Evolutionary conservation across 1,284 basidiomycete species (phyloP).

Genomic region (Golubevia sp.): DNA sequence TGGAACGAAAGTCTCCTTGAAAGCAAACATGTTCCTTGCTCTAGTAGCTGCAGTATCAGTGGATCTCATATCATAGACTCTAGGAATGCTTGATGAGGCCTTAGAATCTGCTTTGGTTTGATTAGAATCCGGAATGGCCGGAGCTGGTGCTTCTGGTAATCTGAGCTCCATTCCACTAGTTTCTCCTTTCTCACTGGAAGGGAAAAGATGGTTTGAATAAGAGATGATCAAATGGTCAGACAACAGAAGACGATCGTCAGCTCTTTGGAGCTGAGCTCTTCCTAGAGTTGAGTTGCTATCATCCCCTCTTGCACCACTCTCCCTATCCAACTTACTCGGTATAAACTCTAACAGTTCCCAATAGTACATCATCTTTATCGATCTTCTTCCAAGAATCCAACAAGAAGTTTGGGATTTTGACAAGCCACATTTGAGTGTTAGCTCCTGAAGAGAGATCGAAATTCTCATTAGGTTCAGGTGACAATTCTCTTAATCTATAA

Average conservation of each 20-base stretch:
- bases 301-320: neutral
- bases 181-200: neutral
- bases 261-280: too few relatives aligned
- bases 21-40: conserved; percentile 49
- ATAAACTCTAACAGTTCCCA: too few relatives aligned
- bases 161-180: neutral
- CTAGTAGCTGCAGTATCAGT: conserved; percentile 32
- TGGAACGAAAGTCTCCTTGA: conserved; percentile 28
- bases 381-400: too few relatives aligned
- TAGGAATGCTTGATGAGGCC: conserved; percentile 31
- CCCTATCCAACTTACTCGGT: conserved; percentile 21
- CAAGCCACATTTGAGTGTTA: conserved; percentile 47
- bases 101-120: too few relatives aligned
- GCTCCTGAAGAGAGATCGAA: conserved; percentile 35
- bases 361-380: too few relatives aligned
- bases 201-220: too few relatives aligned
- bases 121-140: neutral
- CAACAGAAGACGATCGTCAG: too few relatives aligned
- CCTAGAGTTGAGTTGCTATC: neutral
- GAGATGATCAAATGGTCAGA: too few relatives aligned
- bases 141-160: neutral
- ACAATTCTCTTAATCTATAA: conserved; percentile 15
- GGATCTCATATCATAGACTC: conserved; percentile 46
- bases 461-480: conserved; percentile 55
- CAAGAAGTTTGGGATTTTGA: conserved; percentile 13